Conservation (phyloP, 257 asterid species). For the Solanum habrochaites region DNA sequence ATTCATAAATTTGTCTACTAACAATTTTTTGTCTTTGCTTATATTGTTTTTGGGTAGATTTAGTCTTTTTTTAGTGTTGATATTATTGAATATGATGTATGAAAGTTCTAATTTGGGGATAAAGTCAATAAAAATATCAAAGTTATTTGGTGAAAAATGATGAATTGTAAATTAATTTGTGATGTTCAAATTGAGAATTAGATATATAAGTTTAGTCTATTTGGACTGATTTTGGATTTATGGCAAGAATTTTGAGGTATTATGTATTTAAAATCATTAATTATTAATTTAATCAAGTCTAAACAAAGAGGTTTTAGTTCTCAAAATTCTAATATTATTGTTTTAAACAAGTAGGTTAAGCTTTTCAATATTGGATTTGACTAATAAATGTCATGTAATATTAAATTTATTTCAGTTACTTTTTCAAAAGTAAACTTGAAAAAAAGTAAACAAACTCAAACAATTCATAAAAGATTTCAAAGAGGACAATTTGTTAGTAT, state of each 20-base stretch:
- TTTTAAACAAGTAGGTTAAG: not conserved
- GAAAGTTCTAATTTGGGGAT: not conserved
- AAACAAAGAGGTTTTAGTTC: not conserved
- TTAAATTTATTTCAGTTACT: not conserved
- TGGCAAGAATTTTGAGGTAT: not conserved
- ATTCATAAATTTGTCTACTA: not conserved
- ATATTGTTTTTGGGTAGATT: not conserved
- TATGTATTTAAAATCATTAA: not conserved
- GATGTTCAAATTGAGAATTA: not conserved
- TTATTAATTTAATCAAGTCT: not conserved
- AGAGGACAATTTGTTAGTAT: not conserved
- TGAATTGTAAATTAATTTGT: not conserved
- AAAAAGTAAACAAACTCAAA: not conserved
- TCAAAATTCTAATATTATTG: not conserved
- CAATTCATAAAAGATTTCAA: not conserved
- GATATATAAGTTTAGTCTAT: not conserved
- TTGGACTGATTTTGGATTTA: not conserved
- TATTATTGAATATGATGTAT: not conserved
- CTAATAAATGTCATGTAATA: not conserved
- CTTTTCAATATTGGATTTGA: not conserved
- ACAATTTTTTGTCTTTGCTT: not conserved
- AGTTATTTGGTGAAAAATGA: not conserved
- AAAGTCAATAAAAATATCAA: not conserved
- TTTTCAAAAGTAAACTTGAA: not conserved
- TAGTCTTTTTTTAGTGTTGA: not conserved